Evolutionary conservation across 2,329 filamentous ascomycete genomes (phyloP).

Genomic region (Chaetomiaceae sp.): DNA sequence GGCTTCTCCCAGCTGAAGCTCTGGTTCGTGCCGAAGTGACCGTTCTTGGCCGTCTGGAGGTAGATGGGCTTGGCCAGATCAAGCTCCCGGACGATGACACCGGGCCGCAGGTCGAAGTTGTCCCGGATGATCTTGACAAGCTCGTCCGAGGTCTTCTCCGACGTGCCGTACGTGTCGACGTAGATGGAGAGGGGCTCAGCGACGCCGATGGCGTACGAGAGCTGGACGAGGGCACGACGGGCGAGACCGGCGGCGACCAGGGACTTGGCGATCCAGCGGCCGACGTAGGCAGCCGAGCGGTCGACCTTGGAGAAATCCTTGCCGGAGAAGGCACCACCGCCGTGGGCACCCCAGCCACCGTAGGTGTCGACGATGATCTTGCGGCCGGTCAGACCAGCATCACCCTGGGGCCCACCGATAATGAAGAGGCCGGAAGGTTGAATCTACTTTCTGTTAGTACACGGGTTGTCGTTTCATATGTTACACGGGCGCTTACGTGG

Average conservation of each 20-base stretch:
- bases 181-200: slow-evolving; percentile 96
- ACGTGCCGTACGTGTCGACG: slow-evolving; percentile 96
- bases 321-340: slow-evolving; percentile 99
- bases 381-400: slow-evolving; percentile 94
- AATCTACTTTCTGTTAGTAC: slow-evolving; percentile 48
- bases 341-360: slow-evolving; percentile 98
- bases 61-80: slow-evolving; percentile 95
- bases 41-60: slow-evolving; percentile 97
- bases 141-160: slow-evolving; percentile 80
- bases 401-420: slow-evolving; percentile 98
- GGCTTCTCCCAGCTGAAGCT: slow-evolving; percentile 97
- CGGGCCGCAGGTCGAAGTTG: slow-evolving; percentile 97
- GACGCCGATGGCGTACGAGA: slow-evolving; percentile 98
- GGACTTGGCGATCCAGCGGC: slow-evolving; percentile 98
- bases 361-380: slow-evolving; percentile 99
- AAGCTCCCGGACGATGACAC: slow-evolving; percentile 97
- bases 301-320: slow-evolving; percentile 99
- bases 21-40: slow-evolving; percentile 97
- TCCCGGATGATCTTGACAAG: slow-evolving; percentile 88
- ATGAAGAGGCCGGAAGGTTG: slow-evolving; percentile 98
- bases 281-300: slow-evolving; percentile 94
- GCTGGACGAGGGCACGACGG: slow-evolving; percentile 90
- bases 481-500: slow-evolving; percentile 60
- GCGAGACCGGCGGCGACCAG: slow-evolving; percentile 82
- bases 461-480: background rate